phyloP scores from a whole-genome alignment of 805 yeast species.

The Metschnikowia matae region DNA sequence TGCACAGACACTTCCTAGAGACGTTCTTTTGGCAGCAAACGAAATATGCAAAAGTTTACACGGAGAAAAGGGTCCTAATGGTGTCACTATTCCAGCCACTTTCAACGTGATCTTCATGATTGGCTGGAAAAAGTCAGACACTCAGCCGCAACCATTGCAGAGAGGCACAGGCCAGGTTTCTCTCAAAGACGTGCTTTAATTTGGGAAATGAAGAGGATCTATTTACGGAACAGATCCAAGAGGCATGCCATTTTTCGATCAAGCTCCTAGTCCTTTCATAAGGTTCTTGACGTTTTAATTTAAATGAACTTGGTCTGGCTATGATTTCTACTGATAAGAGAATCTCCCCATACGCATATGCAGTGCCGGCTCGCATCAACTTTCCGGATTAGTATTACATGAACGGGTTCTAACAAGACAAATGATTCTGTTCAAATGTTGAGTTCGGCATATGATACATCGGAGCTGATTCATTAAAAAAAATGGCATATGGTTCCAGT shows the following conservation, averaged over 20 bases:
- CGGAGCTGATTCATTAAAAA: too few species aligned
- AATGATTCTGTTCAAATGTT: too few species aligned
- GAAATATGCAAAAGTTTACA: conserved; percentile 70
- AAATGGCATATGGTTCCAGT: too few species aligned
- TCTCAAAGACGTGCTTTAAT: conserved; percentile 55
- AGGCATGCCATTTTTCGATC: not conserved
- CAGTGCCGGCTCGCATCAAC: too few species aligned
- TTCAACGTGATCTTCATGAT: conserved; percentile 77
- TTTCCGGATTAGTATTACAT: too few species aligned
- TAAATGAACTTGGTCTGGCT: too few species aligned
- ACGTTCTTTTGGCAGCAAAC: conserved; percentile 68
- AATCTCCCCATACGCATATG: too few species aligned
- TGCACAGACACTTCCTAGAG: conserved; percentile 42
- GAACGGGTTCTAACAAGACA: too few species aligned
- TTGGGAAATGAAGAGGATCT: not conserved
- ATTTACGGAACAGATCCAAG: not conserved
- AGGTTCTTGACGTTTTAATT: too few species aligned
- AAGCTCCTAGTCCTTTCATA: not conserved
- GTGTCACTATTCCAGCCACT: conserved; percentile 67
- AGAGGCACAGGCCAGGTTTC: conserved; percentile 70
- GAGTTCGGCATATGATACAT: too few species aligned
- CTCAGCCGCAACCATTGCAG: conserved; percentile 67
- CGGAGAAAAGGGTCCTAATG: conserved; percentile 53
- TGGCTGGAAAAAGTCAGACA: conserved; percentile 77
- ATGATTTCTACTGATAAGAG: too few species aligned